phyloP scores from a whole-genome alignment of 2,329 filamentous ascomycete genomes.

The Mycosphaerella sp. region DNA sequence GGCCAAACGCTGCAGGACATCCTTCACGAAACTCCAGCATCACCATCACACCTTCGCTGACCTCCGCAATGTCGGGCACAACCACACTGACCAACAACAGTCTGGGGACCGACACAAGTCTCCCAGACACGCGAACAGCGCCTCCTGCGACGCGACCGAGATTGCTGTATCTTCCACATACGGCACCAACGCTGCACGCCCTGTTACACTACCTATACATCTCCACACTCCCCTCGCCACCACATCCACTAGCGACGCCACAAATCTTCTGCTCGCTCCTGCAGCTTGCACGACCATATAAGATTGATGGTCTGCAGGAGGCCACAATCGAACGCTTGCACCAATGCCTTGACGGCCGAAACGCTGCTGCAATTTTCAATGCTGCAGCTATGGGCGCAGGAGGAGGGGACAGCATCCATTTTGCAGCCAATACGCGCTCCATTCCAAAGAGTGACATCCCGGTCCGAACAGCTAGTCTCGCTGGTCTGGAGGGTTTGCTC shows the following conservation, averaged over 20 bases:
- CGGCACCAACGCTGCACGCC: conserved; percentile 79
- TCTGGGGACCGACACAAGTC: conserved; percentile 36
- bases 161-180: conserved; percentile 89
- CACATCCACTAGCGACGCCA: conserved; percentile 77
- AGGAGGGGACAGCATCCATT: conserved; percentile 76
- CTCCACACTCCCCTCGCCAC: conserved; percentile 70
- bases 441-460: conserved; percentile 36
- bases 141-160: conserved; percentile 64
- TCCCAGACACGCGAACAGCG: conserved; percentile 49
- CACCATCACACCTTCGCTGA: conserved; percentile 70
- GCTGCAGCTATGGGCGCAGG: conserved; percentile 97
- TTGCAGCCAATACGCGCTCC: conserved; percentile 39
- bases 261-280: conserved; percentile 94
- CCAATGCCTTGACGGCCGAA: conserved; percentile 80
- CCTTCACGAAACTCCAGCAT: conserved; percentile 71
- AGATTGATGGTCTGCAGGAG: conserved; percentile 85
- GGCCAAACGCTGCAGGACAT: conserved; percentile 50
- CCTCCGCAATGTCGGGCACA: conserved; percentile 37
- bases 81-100: conserved; percentile 45
- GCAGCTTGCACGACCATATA: conserved; percentile 88
- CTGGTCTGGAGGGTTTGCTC: conserved; percentile 39
- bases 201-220: conserved; percentile 93
- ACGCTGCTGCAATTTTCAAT: conserved; percentile 95
- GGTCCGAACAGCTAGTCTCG: conserved; percentile 45
- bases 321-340: conserved; percentile 89